Evolutionary conservation across 129 eudicot species (phyloP).

Genomic region (Rutidosis leptorrhynchoides): DNA sequence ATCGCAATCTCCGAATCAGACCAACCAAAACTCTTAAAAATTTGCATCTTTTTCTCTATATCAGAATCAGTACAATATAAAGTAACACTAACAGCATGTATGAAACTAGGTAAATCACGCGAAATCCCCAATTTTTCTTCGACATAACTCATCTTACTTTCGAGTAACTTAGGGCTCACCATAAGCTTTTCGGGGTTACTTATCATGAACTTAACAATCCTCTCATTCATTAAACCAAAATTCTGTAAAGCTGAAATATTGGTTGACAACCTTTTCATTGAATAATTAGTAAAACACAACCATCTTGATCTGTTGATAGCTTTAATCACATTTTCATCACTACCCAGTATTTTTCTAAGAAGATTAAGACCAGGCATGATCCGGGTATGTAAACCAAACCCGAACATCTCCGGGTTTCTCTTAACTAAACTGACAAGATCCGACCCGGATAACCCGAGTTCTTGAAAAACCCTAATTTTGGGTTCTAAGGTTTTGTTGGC

Average conservation of each 20-base stretch:
- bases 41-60: constrained; percentile 22
- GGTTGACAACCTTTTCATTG: constrained; percentile 4
- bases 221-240: constrained; percentile 31
- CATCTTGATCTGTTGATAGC: constrained; percentile 26
- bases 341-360: constrained; percentile 29
- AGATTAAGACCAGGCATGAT: constrained; percentile 26
- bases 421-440: constrained; percentile 27
- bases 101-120: constrained; percentile 12
- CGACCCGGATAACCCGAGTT: constrained; percentile 41
- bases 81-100: constrained; percentile 29
- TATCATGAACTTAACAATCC: constrained; percentile 21
- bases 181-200: constrained; percentile 20
- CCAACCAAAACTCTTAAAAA: constrained; percentile 46
- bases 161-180: constrained; percentile 15
- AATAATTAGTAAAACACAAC: constrained; percentile 12
- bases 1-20: constrained; percentile 28
- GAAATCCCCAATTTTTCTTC: too few species aligned
- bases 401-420: constrained; percentile 17
- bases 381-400: constrained; percentile 23
- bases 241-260: constrained; percentile 25
- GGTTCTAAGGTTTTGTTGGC: constrained; percentile 40
- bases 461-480: constrained; percentile 36
- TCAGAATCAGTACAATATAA: constrained; percentile 4
- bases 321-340: constrained; percentile 32
- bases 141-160: constrained; percentile 17